phyloP scores from a whole-genome alignment of 192 early-diverging fungal genomes.

The Dissophora ornata region DNA sequence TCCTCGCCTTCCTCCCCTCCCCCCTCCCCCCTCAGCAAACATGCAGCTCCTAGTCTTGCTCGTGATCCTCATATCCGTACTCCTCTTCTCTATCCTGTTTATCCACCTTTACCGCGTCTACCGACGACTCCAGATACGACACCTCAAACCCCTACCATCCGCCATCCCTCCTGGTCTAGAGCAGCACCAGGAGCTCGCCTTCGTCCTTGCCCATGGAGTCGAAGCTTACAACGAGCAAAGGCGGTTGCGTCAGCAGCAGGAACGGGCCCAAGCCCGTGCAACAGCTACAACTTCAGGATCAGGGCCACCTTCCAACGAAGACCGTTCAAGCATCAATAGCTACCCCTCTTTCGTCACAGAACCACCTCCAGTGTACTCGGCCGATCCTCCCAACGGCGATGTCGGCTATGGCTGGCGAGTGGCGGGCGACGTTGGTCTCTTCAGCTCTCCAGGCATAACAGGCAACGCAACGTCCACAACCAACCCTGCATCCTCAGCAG shows the following conservation, averaged over 20 bases:
- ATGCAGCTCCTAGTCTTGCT: constrained; percentile 4
- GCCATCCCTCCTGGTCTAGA: constrained; percentile 16
- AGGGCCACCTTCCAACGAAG: not conserved
- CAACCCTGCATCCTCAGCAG: not conserved
- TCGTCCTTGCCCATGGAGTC: constrained; percentile 37
- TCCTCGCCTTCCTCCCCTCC: constrained; percentile 1
- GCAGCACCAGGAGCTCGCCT: constrained; percentile 35
- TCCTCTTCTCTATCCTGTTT: constrained; percentile 13
- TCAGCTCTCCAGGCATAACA: not conserved
- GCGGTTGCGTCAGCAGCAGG: constrained; percentile 8
- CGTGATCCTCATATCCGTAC: constrained; percentile 1
- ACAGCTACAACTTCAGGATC: not conserved
- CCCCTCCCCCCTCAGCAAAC: not conserved
- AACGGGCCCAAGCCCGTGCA: not conserved
- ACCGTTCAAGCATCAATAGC: not conserved
- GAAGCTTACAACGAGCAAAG: constrained; percentile 40
- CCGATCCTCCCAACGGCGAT: constrained; percentile 19
- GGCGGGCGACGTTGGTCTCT: not conserved
- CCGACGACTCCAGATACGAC: constrained; percentile 17
- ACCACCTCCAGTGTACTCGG: constrained; percentile 18
- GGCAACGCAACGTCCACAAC: not conserved
- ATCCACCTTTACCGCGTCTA: constrained; percentile 23
- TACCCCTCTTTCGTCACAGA: constrained; percentile 26
- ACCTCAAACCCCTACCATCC: constrained; percentile 14
- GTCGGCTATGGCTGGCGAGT: constrained; percentile 30